Percentiles rank a stretch among this genome's conserved stretches.
These are phyloP conservation scores for Pichia nakasei DNA, from an alignment of 805 yeast genomes.

Conservation along the genomic window DNA sequence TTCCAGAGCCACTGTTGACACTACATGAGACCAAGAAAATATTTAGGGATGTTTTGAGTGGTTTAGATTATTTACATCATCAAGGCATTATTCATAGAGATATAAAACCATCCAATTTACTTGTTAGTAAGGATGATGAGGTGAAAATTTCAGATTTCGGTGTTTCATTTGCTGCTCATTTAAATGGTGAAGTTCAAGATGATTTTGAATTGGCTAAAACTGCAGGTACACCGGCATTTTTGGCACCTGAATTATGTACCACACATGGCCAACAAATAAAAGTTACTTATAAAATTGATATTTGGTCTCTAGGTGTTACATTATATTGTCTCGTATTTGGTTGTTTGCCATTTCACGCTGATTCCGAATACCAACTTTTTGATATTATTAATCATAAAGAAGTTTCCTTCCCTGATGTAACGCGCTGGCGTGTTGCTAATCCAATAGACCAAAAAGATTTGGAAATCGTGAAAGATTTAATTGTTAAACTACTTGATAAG, in stretches of 20 bases:
- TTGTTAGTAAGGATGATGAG: constrained; percentile 56
- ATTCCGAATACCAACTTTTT: constrained; percentile 77
- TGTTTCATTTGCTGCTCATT: constrained; percentile 62
- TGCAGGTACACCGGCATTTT: constrained; percentile 96
- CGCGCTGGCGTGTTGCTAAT: constrained; percentile 21
- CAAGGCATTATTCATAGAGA: constrained; percentile 93
- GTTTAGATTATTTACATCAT: constrained; percentile 81
- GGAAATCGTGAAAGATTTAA: constrained; percentile 46
- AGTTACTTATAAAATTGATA: constrained; percentile 78
- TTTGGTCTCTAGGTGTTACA: constrained; percentile 97
- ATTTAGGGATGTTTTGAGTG: constrained; percentile 76
- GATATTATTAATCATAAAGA: constrained; percentile 64
- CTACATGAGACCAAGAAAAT: constrained; percentile 60
- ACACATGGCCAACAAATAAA: constrained; percentile 42
- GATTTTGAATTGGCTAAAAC: constrained; percentile 89
- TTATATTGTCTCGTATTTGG: constrained; percentile 85
- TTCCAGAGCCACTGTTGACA: constrained; percentile 53
- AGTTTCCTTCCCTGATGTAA: constrained; percentile 46
- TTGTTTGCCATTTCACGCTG: constrained; percentile 79
- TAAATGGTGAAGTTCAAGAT: constrained; percentile 48
- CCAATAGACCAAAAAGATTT: constrained; percentile 18
- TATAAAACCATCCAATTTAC: constrained; percentile 81
- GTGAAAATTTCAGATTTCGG: constrained; percentile 98
- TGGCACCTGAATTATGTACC: constrained; percentile 86
- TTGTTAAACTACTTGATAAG: constrained; percentile 55